Conservation (phyloP, 805 yeast species). For the Kuraishia capsulata region DNA sequence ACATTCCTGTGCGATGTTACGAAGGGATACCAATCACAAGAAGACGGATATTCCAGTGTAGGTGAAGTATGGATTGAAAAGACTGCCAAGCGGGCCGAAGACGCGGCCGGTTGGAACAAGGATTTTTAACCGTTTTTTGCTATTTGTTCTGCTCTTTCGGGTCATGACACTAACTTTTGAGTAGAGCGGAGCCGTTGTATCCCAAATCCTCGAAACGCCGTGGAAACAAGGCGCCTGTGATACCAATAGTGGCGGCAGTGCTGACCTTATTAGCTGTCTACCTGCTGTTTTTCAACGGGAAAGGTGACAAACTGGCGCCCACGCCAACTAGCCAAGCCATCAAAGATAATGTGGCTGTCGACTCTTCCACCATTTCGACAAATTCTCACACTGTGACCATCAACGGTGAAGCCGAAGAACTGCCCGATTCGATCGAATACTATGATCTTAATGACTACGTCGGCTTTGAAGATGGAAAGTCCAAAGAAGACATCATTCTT, state of each 20-base stretch:
- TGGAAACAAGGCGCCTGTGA: not conserved
- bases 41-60: constrained; percentile 41
- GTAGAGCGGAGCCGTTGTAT: not conserved
- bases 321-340: too few relatives aligned
- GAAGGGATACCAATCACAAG: constrained; percentile 19
- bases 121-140: not conserved
- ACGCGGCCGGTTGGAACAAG: too few relatives aligned
- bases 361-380: too few relatives aligned
- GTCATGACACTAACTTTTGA: not conserved
- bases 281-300: too few relatives aligned
- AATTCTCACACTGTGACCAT: too few relatives aligned
- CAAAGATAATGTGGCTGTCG: too few relatives aligned
- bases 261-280: too few relatives aligned
- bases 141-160: not conserved
- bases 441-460: constrained; percentile 53
- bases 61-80: constrained; percentile 9
- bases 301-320: too few relatives aligned
- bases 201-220: not conserved
- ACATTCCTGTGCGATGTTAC: too few relatives aligned
- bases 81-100: too few relatives aligned
- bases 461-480: constrained; percentile 42
- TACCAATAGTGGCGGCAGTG: not conserved
- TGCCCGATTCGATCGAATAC: constrained; percentile 30
- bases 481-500: constrained; percentile 52
- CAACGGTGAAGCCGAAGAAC: too few relatives aligned